Evolutionary conservation across 2,329 filamentous ascomycete species (phyloP).

Genomic region (Diplodia sapinea): DNA sequence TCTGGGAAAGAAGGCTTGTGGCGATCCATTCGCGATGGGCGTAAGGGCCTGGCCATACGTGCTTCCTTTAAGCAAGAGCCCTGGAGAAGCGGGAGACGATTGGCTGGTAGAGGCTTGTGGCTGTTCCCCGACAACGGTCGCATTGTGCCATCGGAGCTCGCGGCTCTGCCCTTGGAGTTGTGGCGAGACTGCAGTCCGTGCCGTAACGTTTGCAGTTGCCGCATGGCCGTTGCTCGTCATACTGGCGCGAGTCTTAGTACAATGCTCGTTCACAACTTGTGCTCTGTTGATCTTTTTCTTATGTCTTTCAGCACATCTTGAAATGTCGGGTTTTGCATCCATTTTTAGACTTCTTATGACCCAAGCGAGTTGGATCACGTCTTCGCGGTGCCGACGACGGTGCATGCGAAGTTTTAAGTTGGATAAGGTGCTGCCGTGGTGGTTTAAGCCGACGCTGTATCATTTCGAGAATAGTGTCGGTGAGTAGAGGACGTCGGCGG

Average conservation of each 20-base stretch:
- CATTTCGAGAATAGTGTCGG: constrained; percentile 38
- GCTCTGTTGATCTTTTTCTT: too few relatives aligned
- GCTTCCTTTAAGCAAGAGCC: too few relatives aligned
- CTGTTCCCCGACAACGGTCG: neutral
- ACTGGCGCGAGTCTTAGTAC: neutral
- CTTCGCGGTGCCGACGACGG: constrained; percentile 53
- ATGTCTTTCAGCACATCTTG: constrained; percentile 38
- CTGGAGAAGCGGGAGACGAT: too few relatives aligned
- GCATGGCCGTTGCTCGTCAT: constrained; percentile 20
- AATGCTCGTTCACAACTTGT: too few relatives aligned
- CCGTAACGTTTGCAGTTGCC: constrained; percentile 1
- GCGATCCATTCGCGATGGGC: neutral
- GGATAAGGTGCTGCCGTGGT: constrained; percentile 54
- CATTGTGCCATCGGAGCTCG: constrained; percentile 1
- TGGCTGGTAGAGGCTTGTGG: neutral
- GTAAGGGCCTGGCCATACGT: too few relatives aligned
- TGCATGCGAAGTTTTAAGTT: constrained; percentile 49
- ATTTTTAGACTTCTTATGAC: constrained; percentile 45
- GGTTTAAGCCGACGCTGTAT: constrained; percentile 48
- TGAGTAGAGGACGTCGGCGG: neutral
- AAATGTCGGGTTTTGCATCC: constrained; percentile 48
- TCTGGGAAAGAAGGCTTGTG: neutral
- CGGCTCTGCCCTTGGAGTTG: neutral
- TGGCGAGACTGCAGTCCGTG: neutral
- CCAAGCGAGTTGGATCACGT: constrained; percentile 48